A percentile compares a stretch with the other conserved stretches of the same genome.
Conservation (phyloP, 805 yeast genomes). For the Ascoidea asiatica region DNA sequence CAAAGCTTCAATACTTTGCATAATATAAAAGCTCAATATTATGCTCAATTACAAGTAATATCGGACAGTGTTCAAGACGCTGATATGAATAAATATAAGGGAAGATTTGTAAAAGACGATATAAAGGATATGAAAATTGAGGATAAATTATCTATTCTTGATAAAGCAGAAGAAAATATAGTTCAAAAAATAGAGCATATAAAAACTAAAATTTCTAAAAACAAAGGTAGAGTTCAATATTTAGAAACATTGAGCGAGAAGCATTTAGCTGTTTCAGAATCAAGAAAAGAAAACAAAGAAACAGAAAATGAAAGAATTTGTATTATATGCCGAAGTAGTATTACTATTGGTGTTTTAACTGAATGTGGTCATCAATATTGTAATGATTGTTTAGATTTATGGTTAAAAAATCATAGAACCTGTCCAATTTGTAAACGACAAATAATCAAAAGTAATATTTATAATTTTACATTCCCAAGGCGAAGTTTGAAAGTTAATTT, state of each 20-base stretch:
- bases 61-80: constrained; percentile 68
- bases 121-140: constrained; percentile 9
- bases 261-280: constrained; percentile 10
- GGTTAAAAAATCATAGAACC: constrained; percentile 42
- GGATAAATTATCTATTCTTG: background rate
- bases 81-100: constrained; percentile 18
- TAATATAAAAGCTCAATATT: constrained; percentile 73
- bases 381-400: constrained; percentile 59
- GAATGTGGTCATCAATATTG: constrained; percentile 92
- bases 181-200: constrained; percentile 10
- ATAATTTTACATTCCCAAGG: constrained; percentile 52
- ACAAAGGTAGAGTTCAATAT: constrained; percentile 32
- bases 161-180: constrained; percentile 7
- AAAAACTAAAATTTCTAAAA: constrained; percentile 14
- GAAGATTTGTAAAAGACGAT: constrained; percentile 6
- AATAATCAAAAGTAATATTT: constrained; percentile 38
- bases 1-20: constrained; percentile 48
- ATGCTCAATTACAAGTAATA: constrained; percentile 68
- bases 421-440: constrained; percentile 77
- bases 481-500: constrained; percentile 36
- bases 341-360: constrained; percentile 66
- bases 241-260: constrained; percentile 25
- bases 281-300: background rate
- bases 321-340: constrained; percentile 62
- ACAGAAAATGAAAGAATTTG: constrained; percentile 38